Base-by-base conservation (phyloP, 345 rosid species). In the Lepidium africanum region DNA sequence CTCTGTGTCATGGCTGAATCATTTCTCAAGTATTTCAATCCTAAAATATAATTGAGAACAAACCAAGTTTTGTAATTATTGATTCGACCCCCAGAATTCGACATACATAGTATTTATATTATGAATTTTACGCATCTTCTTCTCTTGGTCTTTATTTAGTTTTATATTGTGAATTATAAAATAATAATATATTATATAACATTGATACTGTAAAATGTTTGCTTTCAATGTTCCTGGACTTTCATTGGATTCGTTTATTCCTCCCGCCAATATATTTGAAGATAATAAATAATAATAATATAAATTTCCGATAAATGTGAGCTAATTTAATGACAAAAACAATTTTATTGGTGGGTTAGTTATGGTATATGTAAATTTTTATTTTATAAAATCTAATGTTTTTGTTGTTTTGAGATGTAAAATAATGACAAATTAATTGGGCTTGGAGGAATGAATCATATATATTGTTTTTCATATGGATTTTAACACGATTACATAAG, bases 161-260 rank as follows among this genome's bases (percentile, higher is more conserved):
- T n/a, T n/a, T n/a, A n/a, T n/a, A n/a, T n/a, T n/a, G n/a, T n/a
- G n/a, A n/a, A n/a, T n/a, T n/a, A n/a, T n/a, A n/a, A n/a, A n/a
- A n/a, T n/a, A n/a, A n/a, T n/a, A n/a, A n/a, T n/a, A n/a, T n/a
- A n/a, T n/a, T n/a, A n/a, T n/a, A n/a, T n/a, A n/a, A n/a, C n/a
- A n/a, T n/a, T n/a, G n/a, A n/a, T n/a, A n/a, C n/a, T n/a, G n/a
- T n/a, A n/a, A n/a, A n/a, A n/a, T n/a, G n/a, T n/a, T n/a, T n/a
- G n/a, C n/a, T 43, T 93, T 88, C 73, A 81, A 93, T 73, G 98
- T 93, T 21, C 90, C 82, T 0, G 97, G 98, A 3, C 94, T 93
- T 43, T 88, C 97, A 10, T 53, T 83, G 23, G 98, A 93, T 58
- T 78, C 80, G 14, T 93, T 90, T 75, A 93, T 93, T 40, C 98